Evolutionary conservation across 768 basidiomycete genomes (phyloP), one percentile per base, ranked within the genome.

Genomic region (Hygrocybe coccinea): DNA sequence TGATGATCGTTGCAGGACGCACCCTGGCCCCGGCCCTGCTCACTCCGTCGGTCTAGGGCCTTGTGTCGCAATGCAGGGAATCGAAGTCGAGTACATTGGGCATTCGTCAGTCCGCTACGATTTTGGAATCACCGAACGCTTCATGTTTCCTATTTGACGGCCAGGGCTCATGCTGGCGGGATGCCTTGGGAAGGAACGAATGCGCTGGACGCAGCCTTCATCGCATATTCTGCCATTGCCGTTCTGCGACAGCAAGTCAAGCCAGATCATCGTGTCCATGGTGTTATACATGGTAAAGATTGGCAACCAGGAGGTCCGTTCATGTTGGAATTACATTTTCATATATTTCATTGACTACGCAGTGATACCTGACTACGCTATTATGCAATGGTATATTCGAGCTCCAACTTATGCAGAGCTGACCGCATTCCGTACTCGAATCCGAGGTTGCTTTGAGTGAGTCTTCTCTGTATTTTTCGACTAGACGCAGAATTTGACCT

Each of bases 121-220:
- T 29, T 33, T 58, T 34, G 33, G n/a, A 19, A 12, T 4, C 56
- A 25, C 1, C 39, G 38, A 29, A 5, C 55, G 25, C 19, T 38
- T n/a, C 19, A 6, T 1, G 15, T 14, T 34, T 17, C 50, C 43
- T 5, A 25, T 21, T 22, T 17, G 22, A 15, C 19, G 9, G 10
- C 1, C 55, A 90, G 87, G 9, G 87, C 89, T 3, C 89, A 90
- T 65, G 88, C 88, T 3, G 84, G 82, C 1, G 72, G 87, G 24
- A 86, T 84, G 17, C 91, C 90, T 21, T 92, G 91, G 90, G 87
- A 91, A 66, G 90, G 89, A 1, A 77, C 75, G 57, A 92, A 93
- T 58, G 85, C 91, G 1, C 69, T 91, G 11, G 91, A 95, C 64
- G 92, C 92, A 0, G 90, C 89, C n/a, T 86, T 92, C 5, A 75